Evolutionary conservation across 1,284 basidiomycete species (phyloP).

Genomic region (Sporisorium reilianum): DNA sequence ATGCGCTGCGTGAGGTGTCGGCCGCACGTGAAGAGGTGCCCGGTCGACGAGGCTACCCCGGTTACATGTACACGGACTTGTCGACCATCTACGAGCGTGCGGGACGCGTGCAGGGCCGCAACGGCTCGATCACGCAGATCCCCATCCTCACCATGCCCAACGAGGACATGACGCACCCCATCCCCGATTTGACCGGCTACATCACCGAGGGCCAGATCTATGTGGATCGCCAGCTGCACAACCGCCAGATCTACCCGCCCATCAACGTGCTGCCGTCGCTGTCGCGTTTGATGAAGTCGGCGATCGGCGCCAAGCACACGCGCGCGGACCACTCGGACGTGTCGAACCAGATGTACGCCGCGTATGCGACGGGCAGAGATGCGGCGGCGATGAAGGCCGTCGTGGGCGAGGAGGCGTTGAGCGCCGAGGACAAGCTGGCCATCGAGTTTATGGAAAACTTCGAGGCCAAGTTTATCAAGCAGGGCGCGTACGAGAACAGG

Average conservation of each 20-base stretch:
- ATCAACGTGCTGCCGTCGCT: conserved; percentile 99
- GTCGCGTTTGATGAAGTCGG: conserved; percentile 99
- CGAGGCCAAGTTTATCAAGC: conserved; percentile 67
- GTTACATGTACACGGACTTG: conserved; percentile 81
- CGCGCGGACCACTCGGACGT: conserved; percentile 99
- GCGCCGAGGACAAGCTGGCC: conserved; percentile 78
- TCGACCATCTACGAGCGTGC: conserved; percentile 99
- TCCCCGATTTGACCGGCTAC: conserved; percentile 98
- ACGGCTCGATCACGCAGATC: conserved; percentile 99
- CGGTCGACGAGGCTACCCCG: conserved; percentile 97
- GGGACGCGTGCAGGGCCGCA: conserved; percentile 95
- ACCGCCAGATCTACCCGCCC: conserved; percentile 97
- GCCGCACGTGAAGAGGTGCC: conserved; percentile 99
- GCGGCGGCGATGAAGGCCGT: conserved; percentile 99
- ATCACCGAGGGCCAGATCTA: conserved; percentile 99
- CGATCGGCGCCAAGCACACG: conserved; percentile 96
- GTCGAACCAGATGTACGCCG: conserved; percentile 73
- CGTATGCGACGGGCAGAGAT: conserved; percentile 79
- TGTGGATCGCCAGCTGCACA: conserved; percentile 89
- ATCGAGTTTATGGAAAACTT: conserved; percentile 68
- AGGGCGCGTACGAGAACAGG: conserved; percentile 92
- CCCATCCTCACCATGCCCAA: conserved; percentile 99
- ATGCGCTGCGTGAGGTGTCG: conserved; percentile 92
- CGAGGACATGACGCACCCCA: conserved; percentile 99
- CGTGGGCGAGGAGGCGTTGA: conserved; percentile 97